Base-by-base conservation (phyloP, 177 flowering plant species). In the Vitis hybrid region DNA sequence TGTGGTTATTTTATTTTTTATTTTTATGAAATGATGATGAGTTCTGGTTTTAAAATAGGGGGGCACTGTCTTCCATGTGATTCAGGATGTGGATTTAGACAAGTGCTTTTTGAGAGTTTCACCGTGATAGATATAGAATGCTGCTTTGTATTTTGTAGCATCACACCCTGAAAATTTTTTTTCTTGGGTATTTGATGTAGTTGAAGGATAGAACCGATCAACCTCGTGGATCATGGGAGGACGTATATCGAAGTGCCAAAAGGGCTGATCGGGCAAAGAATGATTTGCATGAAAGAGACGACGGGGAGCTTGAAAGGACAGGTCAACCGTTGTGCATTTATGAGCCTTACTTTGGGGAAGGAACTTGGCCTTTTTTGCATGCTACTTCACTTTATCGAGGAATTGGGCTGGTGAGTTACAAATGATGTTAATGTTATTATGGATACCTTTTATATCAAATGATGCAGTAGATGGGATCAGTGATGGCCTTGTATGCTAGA, bases 231-330 rank as follows among this genome's bases (percentile, higher is more conserved):
- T 87, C 91, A 66, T 96, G 99, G 98, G 99, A 94, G 66, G 98
- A 96, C 11, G 94, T 96, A n/a, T 96, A 94, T 81, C 83, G 91
- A 72, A 91, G 56, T 80, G 92, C 94, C 51, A 91, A 87, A 80
- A 91, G 82, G 79, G 94, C 82, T 49, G 98, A 86, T 57, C 83
- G 95, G 51, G 51, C 78, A 5, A 92, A 75, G 81, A 88, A 87
- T 82, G 97, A 91, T 69, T 81, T 94, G 78, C 97, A 86, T 80
- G 99, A 96, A 80, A 92, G 99, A 79, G 99, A 94, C 73, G 99
- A 96, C 70, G 84, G 98, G 54, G 99, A 96, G 84, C 91, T 96
- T 70, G 93, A 89, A 80, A 86, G 99, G 72, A 96, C 95, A 11
- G 98, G 97, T 52, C 99, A 96, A 74, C 93, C 95, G 54, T 76